phyloP scores from a whole-genome alignment of 345 rosid species.

The Excoecaria agallocha region DNA sequence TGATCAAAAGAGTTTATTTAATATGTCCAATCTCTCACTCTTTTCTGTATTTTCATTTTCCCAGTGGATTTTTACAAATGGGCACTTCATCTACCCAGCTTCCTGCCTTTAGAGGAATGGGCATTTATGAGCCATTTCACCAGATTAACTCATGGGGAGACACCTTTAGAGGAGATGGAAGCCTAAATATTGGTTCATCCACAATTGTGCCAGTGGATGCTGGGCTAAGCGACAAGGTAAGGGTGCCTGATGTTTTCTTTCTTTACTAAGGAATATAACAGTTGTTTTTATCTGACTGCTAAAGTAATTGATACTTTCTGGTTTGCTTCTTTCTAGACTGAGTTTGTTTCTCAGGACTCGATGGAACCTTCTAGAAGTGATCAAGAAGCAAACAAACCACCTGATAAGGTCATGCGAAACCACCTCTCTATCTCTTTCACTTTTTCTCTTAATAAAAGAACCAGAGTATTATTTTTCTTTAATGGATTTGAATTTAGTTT shows the following conservation, averaged over 20 bases:
- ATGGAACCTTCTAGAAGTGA: constrained; percentile 58
- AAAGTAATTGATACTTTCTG: constrained; percentile 20
- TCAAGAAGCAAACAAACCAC: constrained; percentile 54
- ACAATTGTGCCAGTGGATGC: constrained; percentile 47
- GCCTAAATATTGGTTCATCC: constrained; percentile 53
- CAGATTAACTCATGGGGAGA: constrained; percentile 70
- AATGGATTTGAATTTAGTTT: not conserved
- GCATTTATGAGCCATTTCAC: constrained; percentile 69
- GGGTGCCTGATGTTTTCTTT: constrained; percentile 14
- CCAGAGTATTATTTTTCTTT: not conserved
- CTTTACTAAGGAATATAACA: not conserved
- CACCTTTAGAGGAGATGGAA: constrained; percentile 44
- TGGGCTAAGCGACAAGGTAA: constrained; percentile 52
- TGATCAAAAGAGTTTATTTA: constrained; percentile 6
- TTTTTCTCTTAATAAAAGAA: not conserved
- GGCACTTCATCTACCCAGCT: constrained; percentile 67
- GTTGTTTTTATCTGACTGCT: constrained; percentile 13
- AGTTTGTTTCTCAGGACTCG: constrained; percentile 40
- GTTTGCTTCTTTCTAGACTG: constrained; percentile 33
- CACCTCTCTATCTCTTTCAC: not conserved
- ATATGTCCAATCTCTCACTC: not conserved
- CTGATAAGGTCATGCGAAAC: constrained; percentile 52
- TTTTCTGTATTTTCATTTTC: not conserved
- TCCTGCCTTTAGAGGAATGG: constrained; percentile 53
- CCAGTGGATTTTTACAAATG: constrained; percentile 40